Percentiles rank a stretch among this genome's conserved stretches.
These are phyloP conservation scores for Bremia lactucae DNA, from an alignment of 352 stramenopile genomes.

Conservation along the genomic window DNA sequence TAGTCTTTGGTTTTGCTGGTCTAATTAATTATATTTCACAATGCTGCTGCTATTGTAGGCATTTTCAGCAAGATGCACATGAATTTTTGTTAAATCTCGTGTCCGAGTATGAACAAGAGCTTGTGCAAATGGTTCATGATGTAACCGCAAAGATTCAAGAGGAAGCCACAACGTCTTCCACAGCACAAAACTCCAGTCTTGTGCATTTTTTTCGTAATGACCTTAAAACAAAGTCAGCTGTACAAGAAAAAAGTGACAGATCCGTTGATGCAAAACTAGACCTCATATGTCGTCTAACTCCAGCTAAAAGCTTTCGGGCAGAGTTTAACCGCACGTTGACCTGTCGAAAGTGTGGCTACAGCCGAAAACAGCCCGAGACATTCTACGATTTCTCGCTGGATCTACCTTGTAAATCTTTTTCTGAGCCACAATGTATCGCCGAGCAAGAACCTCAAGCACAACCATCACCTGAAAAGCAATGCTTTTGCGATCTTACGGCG, in stretches of 20 bases:
- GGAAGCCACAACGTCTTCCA: conserved; percentile 13
- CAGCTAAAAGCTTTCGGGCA: conserved; percentile 67
- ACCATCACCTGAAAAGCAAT: conserved; percentile 26
- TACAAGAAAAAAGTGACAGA: conserved; percentile 5
- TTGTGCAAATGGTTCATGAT: conserved; percentile 37
- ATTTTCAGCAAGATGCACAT: conserved; percentile 80
- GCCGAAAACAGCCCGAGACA: conserved; percentile 58
- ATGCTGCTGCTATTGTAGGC: too few species aligned
- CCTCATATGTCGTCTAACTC: conserved; percentile 45
- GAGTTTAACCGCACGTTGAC: conserved; percentile 71
- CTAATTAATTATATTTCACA: too few species aligned
- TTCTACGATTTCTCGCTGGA: conserved; percentile 85
- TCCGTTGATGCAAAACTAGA: conserved; percentile 20
- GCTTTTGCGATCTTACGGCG: conserved; percentile 46
- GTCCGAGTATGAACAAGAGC: conserved; percentile 78
- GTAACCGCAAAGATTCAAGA: conserved; percentile 23
- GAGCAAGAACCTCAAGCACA: conserved; percentile 27
- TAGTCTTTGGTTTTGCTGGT: too few species aligned
- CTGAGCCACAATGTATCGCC: conserved; percentile 14
- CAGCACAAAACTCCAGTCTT: conserved; percentile 32
- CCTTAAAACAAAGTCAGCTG: conserved; percentile 4
- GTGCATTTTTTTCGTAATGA: conserved; percentile 52
- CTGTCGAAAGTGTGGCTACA: conserved; percentile 69
- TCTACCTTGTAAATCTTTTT: conserved; percentile 34
- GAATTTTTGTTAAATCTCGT: conserved; percentile 81